Percentiles rank a stretch among this genome's conserved stretches.
phyloP scores from a whole-genome alignment of 148 eudicot species.

The Persicaria maculosa region DNA sequence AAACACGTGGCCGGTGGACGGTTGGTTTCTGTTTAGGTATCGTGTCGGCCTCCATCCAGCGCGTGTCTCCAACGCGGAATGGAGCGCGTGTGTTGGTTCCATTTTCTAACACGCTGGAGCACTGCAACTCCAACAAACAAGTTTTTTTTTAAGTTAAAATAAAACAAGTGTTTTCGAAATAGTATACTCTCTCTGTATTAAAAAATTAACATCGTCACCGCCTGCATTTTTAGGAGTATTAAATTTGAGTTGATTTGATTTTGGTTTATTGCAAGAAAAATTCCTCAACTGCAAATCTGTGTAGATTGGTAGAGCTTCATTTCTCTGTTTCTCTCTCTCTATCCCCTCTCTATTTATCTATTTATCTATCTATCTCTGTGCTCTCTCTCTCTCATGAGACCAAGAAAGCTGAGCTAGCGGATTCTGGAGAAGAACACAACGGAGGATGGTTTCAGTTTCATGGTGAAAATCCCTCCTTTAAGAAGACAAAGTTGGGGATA shows the following conservation, averaged over 20 bases:
- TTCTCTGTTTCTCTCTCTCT: not conserved
- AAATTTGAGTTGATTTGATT: not conserved
- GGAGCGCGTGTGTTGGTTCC: too few species aligned
- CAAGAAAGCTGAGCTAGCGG: not conserved
- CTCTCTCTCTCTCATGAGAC: constrained; percentile 8
- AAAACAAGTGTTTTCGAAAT: too few species aligned
- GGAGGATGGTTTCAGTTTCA: constrained; percentile 2
- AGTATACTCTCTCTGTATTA: too few species aligned
- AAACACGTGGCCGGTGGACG: too few species aligned
- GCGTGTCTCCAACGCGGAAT: too few species aligned
- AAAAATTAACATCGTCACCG: not conserved
- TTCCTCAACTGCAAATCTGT: constrained; percentile 8
- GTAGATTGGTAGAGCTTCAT: constrained; percentile 10
- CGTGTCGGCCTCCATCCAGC: too few species aligned
- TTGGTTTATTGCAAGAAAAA: not conserved
- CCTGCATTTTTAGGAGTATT: not conserved
- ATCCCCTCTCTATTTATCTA: not conserved
- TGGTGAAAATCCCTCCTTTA: constrained; percentile 9
- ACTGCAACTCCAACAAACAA: too few species aligned
- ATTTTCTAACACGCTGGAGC: too few species aligned
- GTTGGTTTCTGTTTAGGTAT: too few species aligned
- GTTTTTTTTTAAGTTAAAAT: too few species aligned
- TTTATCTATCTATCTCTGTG: not conserved
- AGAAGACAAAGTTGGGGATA: not conserved
- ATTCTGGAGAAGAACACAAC: constrained; percentile 4